A percentile compares a stretch with the other conserved stretches of the same genome.
Evolutionary conservation across 805 yeast species (phyloP).

Genomic region (Huiozyma naganishii): DNA sequence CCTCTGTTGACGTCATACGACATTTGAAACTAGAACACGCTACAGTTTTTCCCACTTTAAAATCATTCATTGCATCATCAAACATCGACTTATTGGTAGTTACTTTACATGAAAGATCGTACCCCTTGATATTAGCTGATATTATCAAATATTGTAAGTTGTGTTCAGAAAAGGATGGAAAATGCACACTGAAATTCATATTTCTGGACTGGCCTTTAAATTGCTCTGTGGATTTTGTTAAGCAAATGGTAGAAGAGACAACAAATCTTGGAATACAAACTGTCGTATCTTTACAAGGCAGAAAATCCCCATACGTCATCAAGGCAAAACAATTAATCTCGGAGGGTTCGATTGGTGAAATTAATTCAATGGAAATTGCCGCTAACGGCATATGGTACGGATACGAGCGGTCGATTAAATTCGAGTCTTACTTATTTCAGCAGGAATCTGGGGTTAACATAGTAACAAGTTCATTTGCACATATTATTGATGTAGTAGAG

Average conservation of each 20-base stretch:
- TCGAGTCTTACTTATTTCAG: constrained; percentile 12
- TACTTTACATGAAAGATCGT: constrained; percentile 8
- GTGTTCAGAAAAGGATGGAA: not conserved
- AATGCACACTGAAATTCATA: constrained; percentile 5
- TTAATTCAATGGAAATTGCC: constrained; percentile 13
- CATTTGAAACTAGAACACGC: constrained; percentile 9
- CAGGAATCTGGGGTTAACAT: constrained; percentile 9
- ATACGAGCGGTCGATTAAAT: constrained; percentile 12
- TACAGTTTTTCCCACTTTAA: constrained; percentile 8
- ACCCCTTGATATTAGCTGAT: constrained; percentile 4
- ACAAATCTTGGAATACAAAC: constrained; percentile 9
- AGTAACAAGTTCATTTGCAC: constrained; percentile 14
- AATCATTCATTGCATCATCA: constrained; percentile 6
- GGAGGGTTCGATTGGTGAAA: constrained; percentile 15
- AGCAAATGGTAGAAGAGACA: constrained; percentile 8
- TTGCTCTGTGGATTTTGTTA: constrained; percentile 7
- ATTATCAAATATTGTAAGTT: constrained; percentile 1
- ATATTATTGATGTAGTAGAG: constrained; percentile 15
- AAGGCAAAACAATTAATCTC: constrained; percentile 14
- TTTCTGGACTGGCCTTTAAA: constrained; percentile 16
- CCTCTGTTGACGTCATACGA: constrained; percentile 8
- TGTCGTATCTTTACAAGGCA: constrained; percentile 13
- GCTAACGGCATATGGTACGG: constrained; percentile 17
- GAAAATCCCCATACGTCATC: constrained; percentile 15
- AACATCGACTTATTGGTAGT: constrained; percentile 13